These are phyloP conservation scores for Blastobotrys aristatus DNA, from an alignment of 1,139 yeast genomes.

Conservation along the genomic window DNA sequence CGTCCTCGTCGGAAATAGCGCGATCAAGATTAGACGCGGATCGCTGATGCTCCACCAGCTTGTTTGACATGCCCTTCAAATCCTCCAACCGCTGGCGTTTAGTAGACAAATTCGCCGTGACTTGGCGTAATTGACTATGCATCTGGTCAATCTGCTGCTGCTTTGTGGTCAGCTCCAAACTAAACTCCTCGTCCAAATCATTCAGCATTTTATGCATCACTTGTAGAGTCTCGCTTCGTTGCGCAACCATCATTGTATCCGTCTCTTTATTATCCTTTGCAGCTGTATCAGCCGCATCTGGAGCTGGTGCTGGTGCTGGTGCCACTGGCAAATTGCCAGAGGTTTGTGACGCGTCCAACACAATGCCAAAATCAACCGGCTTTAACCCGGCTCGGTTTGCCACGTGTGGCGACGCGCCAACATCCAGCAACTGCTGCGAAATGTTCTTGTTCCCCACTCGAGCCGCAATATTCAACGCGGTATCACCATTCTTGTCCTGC, in stretches of 20 bases:
- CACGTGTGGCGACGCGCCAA: slow-evolving; percentile 77
- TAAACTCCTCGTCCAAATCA: slow-evolving; percentile 42
- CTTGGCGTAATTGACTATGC: slow-evolving; percentile 45
- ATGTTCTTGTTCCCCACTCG: slow-evolving; percentile 79
- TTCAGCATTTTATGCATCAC: slow-evolving; percentile 38
- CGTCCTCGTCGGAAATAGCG: slow-evolving; percentile 55
- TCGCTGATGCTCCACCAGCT: slow-evolving; percentile 45
- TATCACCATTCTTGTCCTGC: slow-evolving; percentile 81
- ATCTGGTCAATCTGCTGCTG: slow-evolving; percentile 43
- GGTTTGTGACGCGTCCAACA: background rate
- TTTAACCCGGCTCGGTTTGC: slow-evolving; percentile 81
- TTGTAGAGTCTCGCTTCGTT: slow-evolving; percentile 41
- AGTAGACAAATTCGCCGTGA: slow-evolving; percentile 44
- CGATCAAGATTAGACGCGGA: slow-evolving; percentile 51
- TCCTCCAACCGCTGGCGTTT: slow-evolving; percentile 43
- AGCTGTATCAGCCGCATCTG: background rate
- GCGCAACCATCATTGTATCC: slow-evolving; percentile 9
- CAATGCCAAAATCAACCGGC: slow-evolving; percentile 73
- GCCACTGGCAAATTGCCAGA: background rate
- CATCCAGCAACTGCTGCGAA: slow-evolving; percentile 71
- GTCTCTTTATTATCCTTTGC: background rate
- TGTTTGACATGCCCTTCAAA: slow-evolving; percentile 39
- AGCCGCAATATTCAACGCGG: slow-evolving; percentile 83
- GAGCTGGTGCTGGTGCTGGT: background rate
- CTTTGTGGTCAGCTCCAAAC: slow-evolving; percentile 44